A percentile compares a stretch with the other conserved stretches of the same genome.
Evolutionary conservation across 495 filamentous ascomycete species (phyloP).

Genomic region (Rhizodiscina lignyota): DNA sequence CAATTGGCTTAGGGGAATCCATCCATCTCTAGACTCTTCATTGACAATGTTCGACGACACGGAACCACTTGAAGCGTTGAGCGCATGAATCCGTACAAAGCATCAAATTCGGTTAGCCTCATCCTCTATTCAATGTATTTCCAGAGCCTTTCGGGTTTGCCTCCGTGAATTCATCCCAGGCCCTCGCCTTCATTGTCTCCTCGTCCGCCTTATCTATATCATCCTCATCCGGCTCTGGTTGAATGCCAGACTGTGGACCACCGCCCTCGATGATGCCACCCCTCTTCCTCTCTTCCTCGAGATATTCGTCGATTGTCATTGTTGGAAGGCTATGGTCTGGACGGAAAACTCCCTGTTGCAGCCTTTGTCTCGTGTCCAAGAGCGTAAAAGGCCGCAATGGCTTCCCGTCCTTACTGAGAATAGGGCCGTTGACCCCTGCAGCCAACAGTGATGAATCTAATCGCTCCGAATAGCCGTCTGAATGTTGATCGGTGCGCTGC

Average conservation of each 20-base stretch:
- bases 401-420: slow-evolving; percentile 68
- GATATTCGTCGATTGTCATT: slow-evolving; percentile 95
- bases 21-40: no score
- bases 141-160: slow-evolving; percentile 52
- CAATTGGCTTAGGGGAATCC: no score
- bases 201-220: slow-evolving; percentile 67
- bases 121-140: slow-evolving; percentile 27
- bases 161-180: slow-evolving; percentile 91
- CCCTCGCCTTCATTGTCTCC: slow-evolving; percentile 83
- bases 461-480: slow-evolving; percentile 54
- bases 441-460: slow-evolving; percentile 45
- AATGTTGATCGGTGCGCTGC: slow-evolving; percentile 14
- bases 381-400: slow-evolving; percentile 86
- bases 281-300: slow-evolving; percentile 73
- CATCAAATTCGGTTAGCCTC: no score
- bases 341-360: slow-evolving; percentile 73
- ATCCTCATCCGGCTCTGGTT: slow-evolving; percentile 71
- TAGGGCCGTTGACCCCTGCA: slow-evolving; percentile 44
- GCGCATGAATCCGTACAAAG: no score
- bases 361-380: slow-evolving; percentile 55
- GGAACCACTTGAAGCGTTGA: no score
- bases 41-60: no score
- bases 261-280: slow-evolving; percentile 91
- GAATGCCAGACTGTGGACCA: slow-evolving; percentile 54
- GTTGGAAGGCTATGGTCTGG: slow-evolving; percentile 87